Evolutionary conservation across 345 rosid species (phyloP).

Genomic region (Aegle marmelos): DNA sequence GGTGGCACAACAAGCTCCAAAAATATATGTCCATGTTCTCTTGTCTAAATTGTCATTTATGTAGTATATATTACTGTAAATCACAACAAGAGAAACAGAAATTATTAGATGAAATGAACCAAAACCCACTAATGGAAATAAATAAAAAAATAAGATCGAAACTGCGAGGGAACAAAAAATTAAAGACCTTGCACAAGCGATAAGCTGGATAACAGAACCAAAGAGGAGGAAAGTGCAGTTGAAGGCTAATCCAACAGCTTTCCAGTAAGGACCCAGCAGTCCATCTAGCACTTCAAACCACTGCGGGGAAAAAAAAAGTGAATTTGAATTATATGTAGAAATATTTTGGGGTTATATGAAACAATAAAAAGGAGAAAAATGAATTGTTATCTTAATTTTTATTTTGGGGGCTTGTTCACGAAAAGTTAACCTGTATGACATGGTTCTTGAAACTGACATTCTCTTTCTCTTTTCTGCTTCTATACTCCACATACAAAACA

Average conservation of each 20-base stretch:
- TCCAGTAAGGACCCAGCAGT: conserved; percentile 76
- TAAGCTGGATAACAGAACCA: conserved; percentile 84
- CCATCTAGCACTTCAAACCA: conserved; percentile 94
- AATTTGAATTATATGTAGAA: neutral
- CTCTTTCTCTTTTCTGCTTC: conserved; percentile 74
- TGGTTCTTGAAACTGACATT: conserved; percentile 86
- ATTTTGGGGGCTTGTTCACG: conserved; percentile 9
- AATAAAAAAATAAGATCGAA: no score
- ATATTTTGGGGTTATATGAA: neutral
- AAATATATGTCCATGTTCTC: conserved; percentile 91
- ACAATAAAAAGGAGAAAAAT: neutral
- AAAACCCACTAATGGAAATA: conserved; percentile 3
- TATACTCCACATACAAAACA: conserved; percentile 71
- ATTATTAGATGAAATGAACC: conserved; percentile 10
- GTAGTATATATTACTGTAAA: conserved; percentile 73
- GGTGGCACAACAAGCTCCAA: conserved; percentile 88
- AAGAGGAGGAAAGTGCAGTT: conserved; percentile 83
- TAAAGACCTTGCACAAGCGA: conserved; percentile 74
- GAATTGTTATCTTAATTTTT: neutral
- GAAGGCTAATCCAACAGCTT: conserved; percentile 75
- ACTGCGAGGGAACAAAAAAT: neutral
- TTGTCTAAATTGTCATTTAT: conserved; percentile 72
- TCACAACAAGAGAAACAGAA: neutral
- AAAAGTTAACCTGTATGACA: conserved; percentile 68
- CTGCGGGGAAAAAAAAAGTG: conserved; percentile 26